A percentile compares a stretch with the other conserved stretches of the same genome.
Conservation (phyloP, 139 green algal genomes). For the Zygnema circumcarinatum region DNA sequence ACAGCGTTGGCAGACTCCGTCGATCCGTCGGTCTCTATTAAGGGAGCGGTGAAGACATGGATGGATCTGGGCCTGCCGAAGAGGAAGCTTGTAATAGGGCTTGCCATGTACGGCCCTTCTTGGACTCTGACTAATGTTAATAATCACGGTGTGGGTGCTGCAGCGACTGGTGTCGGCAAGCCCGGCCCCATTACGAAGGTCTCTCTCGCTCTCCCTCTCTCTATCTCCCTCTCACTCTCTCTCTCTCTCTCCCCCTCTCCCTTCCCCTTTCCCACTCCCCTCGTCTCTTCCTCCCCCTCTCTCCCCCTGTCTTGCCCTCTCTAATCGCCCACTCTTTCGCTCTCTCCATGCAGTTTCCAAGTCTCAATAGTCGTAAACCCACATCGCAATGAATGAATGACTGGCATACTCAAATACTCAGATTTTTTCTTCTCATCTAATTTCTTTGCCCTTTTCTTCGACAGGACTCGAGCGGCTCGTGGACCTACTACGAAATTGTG, state of each 20-base stretch:
- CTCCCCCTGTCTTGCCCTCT: background rate
- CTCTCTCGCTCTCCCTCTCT: slow-evolving; percentile 6
- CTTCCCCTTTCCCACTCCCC: too few relatives aligned
- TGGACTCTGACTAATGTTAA: slow-evolving; percentile 11
- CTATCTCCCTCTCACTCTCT: slow-evolving; percentile 9
- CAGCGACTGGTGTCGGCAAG: background rate
- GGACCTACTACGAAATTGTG: slow-evolving; percentile 15
- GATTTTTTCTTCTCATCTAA: background rate
- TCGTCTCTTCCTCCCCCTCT: background rate
- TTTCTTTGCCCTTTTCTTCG: background rate
- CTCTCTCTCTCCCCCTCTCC: background rate
- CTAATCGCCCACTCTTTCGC: background rate
- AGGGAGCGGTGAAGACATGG: background rate
- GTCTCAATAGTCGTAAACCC: too few relatives aligned
- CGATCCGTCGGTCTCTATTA: background rate
- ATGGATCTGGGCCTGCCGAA: background rate
- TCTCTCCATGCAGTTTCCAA: too few relatives aligned
- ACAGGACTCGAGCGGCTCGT: too few relatives aligned
- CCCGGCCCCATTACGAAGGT: background rate
- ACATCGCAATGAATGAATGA: too few relatives aligned
- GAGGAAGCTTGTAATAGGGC: slow-evolving; percentile 26
- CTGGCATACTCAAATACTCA: too few relatives aligned
- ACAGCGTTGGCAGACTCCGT: slow-evolving; percentile 8
- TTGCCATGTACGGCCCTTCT: slow-evolving; percentile 24
- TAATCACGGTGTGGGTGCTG: slow-evolving; percentile 12